Conservation (phyloP, 1,139 yeast species). For the Protomyces arabidopsidicola region DNA sequence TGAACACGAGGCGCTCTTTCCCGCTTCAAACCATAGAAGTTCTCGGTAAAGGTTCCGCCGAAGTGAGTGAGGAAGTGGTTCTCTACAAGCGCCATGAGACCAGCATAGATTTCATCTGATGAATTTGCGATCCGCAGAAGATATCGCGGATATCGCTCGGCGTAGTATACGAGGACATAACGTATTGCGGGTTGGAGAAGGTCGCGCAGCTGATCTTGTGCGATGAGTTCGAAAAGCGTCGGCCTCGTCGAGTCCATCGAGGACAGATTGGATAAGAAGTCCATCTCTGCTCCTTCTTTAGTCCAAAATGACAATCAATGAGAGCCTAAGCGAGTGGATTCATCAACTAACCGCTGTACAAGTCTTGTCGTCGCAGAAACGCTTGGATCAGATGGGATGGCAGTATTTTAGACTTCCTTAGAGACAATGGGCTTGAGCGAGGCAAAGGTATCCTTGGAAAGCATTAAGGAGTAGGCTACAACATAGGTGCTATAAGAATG, state of each 20-base stretch:
- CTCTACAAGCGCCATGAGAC: constrained; percentile 64
- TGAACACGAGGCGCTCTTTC: constrained; percentile 40
- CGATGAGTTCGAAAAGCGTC: constrained; percentile 74
- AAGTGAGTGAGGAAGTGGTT: constrained; percentile 65
- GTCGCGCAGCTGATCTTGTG: constrained; percentile 72
- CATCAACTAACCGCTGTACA: no score
- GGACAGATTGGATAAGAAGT: constrained; percentile 78
- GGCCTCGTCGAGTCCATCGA: constrained; percentile 76
- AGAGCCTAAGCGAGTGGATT: no score
- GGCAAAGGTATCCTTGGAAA: no score
- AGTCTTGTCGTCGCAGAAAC: no score
- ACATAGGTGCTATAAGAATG: no score
- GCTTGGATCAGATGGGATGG: no score
- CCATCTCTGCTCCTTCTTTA: constrained; percentile 44
- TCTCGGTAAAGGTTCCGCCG: constrained; percentile 87
- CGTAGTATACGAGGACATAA: constrained; percentile 74
- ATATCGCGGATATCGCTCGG: constrained; percentile 70
- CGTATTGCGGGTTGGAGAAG: constrained; percentile 78
- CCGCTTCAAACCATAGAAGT: constrained; percentile 83
- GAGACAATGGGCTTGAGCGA: no score
- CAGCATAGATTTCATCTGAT: constrained; percentile 70
- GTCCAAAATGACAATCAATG: no score
- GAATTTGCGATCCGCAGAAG: constrained; percentile 58
- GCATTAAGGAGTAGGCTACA: no score
- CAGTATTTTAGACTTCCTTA: no score